A percentile compares a stretch with the other conserved stretches of the same genome.
Conservation (phyloP, 176 grass and related monocot genomes). For the Calamus simplicifolius region DNA sequence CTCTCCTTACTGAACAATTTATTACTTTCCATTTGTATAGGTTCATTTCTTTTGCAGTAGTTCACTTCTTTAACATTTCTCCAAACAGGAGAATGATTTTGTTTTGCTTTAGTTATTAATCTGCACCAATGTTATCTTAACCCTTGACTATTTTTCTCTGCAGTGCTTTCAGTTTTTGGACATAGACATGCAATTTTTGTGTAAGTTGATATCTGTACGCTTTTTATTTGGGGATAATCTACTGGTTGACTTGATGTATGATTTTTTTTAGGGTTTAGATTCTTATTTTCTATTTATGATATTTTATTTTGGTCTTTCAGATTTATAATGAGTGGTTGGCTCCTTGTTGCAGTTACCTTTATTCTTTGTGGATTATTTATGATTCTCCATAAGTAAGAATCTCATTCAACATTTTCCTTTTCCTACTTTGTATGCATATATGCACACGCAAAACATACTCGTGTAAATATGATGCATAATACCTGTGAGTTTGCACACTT, state of each 20-base stretch:
- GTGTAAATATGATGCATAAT: too few relatives aligned
- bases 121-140: too few relatives aligned
- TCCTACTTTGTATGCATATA: too few relatives aligned
- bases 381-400: slow-evolving; percentile 64
- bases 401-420: too few relatives aligned
- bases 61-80: background rate
- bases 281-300: slow-evolving; percentile 8
- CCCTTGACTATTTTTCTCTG: background rate
- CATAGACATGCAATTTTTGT: slow-evolving; percentile 60
- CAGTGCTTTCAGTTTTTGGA: slow-evolving; percentile 55
- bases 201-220: slow-evolving; percentile 28
- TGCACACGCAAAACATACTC: too few relatives aligned
- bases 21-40: background rate
- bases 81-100: background rate
- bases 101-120: background rate
- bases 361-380: slow-evolving; percentile 67
- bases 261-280: slow-evolving; percentile 12
- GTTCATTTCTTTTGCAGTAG: background rate
- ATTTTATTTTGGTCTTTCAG: slow-evolving; percentile 31
- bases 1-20: background rate
- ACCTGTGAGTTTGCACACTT: too few relatives aligned
- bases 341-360: slow-evolving; percentile 56
- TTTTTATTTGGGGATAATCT: background rate
- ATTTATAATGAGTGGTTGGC: slow-evolving; percentile 65
- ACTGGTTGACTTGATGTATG: background rate